Conservation (phyloP, 2,329 filamentous ascomycete species). For the Talaromyces sp. region DNA sequence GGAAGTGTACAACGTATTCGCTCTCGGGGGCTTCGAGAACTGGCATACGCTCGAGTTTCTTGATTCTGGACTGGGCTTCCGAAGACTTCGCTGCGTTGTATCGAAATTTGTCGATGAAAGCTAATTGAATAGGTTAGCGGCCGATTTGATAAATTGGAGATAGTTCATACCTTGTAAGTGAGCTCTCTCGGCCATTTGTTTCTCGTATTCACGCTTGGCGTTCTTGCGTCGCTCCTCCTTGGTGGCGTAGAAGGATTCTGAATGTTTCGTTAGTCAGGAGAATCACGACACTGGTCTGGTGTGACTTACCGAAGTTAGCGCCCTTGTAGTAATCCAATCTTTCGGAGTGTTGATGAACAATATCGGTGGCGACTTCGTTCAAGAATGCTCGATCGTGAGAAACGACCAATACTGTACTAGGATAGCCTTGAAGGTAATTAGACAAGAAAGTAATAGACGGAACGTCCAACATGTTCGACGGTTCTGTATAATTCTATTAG, state of each 20-base stretch:
- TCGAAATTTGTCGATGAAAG: slow-evolving; percentile 99
- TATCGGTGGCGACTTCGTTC: slow-evolving; percentile 98
- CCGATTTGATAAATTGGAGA: neutral
- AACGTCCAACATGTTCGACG: slow-evolving; percentile 99
- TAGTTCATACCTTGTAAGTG: slow-evolving; percentile 70
- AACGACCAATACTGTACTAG: slow-evolving; percentile 92
- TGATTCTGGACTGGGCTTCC: slow-evolving; percentile 97
- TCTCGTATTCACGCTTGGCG: slow-evolving; percentile 96
- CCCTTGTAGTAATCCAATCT: slow-evolving; percentile 98
- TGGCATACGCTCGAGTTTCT: slow-evolving; percentile 98
- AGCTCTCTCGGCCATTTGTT: slow-evolving; percentile 90
- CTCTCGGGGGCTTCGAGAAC: slow-evolving; percentile 85
- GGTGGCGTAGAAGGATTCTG: slow-evolving; percentile 91
- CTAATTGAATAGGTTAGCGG: slow-evolving; percentile 35
- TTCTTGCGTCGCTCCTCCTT: slow-evolving; percentile 97
- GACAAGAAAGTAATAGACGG: slow-evolving; percentile 99
- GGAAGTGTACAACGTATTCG: slow-evolving; percentile 95
- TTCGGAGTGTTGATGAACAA: slow-evolving; percentile 97
- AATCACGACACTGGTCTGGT: neutral
- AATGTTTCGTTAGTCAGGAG: slow-evolving; percentile 21
- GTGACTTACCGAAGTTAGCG: slow-evolving; percentile 73
- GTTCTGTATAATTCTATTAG: slow-evolving; percentile 60
- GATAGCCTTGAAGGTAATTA: slow-evolving; percentile 91
- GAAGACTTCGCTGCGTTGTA: slow-evolving; percentile 99
- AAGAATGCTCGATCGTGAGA: slow-evolving; percentile 99